A percentile compares a stretch with the other conserved stretches of the same genome.
phyloP scores from a whole-genome alignment of 306 rosid species.

The Ammopiptanthus mongolicus region DNA sequence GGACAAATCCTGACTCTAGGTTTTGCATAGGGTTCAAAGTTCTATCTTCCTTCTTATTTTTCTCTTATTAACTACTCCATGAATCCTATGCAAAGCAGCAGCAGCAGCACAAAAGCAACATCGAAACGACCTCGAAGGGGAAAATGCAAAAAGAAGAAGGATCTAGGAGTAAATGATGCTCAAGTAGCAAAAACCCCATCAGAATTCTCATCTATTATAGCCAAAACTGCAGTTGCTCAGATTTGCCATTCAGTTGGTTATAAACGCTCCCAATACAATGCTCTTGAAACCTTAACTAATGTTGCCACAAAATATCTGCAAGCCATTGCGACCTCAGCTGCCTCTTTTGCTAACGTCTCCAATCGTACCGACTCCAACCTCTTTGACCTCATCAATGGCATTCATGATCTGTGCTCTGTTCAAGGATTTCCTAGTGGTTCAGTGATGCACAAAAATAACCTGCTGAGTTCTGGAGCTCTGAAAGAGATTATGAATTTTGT shows the following conservation, averaged over 20 bases:
- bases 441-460: conserved; percentile 19
- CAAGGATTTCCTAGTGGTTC: conserved; percentile 54
- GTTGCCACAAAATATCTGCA: conserved; percentile 46
- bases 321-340: conserved; percentile 39
- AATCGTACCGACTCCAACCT: conserved; percentile 56
- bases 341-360: conserved; percentile 42
- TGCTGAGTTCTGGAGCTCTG: conserved; percentile 41
- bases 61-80: background rate
- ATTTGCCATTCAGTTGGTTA: conserved; percentile 60
- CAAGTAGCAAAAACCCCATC: conserved; percentile 34
- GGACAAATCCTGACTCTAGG: background rate
- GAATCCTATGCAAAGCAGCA: conserved; percentile 22
- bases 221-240: conserved; percentile 62
- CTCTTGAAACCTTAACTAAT: conserved; percentile 53
- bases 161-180: background rate
- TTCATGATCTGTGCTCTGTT: conserved; percentile 42
- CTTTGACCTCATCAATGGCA: conserved; percentile 57
- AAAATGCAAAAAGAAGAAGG: conserved; percentile 27
- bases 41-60: background rate
- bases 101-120: background rate
- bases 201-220: conserved; percentile 46
- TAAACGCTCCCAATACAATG: conserved; percentile 32
- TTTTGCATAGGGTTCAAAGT: conserved; percentile 10
- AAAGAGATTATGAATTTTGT: conserved; percentile 42
- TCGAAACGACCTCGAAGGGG: conserved; percentile 14